phyloP scores from a whole-genome alignment of 768 basidiomycete species.

The Pilatotrama ljubarskyi region DNA sequence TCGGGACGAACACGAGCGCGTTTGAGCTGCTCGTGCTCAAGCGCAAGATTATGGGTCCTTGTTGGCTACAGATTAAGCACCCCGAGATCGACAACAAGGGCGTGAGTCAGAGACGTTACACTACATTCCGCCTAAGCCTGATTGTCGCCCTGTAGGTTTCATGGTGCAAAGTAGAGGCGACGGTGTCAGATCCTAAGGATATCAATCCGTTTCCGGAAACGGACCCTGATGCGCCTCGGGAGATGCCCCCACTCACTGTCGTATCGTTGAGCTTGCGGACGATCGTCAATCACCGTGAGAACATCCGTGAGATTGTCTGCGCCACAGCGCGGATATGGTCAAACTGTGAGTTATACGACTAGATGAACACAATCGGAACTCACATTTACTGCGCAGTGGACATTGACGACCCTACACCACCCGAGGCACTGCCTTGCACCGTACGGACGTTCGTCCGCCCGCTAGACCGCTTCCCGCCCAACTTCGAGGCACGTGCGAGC shows the following conservation, averaged over 20 bases:
- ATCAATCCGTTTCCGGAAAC: conserved; percentile 80
- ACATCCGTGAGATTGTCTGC: conserved; percentile 92
- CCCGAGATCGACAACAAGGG: conserved; percentile 76
- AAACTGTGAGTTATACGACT: conserved; percentile 45
- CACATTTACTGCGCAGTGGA: conserved; percentile 50
- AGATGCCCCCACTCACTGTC: conserved; percentile 85
- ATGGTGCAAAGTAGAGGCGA: conserved; percentile 95
- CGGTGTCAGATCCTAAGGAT: conserved; percentile 81
- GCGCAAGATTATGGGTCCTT: conserved; percentile 98
- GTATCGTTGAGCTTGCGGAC: conserved; percentile 88
- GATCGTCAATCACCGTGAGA: conserved; percentile 91
- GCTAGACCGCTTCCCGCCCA: conserved; percentile 80
- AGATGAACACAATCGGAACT: neutral
- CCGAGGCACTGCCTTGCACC: conserved; percentile 78
- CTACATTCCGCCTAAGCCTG: neutral
- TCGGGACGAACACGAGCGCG: conserved; percentile 89
- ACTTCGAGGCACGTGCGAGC: conserved; percentile 74
- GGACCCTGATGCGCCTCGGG: conserved; percentile 69
- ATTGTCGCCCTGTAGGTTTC: conserved; percentile 60
- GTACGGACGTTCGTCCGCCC: conserved; percentile 91
- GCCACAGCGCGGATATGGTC: conserved; percentile 83
- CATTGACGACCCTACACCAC: conserved; percentile 90
- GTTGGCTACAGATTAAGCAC: conserved; percentile 88
- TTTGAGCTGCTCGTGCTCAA: conserved; percentile 94
- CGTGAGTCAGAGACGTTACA: conserved; percentile 44